Conservation (phyloP, 2,329 filamentous ascomycete genomes). For the Colletotrichum sp. region DNA sequence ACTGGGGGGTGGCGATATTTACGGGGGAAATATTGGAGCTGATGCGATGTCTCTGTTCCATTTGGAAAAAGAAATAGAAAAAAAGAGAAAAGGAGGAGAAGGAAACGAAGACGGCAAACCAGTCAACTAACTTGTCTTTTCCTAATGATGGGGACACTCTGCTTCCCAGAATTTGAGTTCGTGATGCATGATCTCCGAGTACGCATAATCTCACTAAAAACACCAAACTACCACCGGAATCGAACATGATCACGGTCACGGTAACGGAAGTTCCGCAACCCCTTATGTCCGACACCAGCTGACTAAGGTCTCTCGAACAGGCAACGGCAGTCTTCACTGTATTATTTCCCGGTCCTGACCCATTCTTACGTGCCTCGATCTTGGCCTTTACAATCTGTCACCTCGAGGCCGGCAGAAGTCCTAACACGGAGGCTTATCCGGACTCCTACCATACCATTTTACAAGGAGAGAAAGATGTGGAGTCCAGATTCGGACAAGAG, state of each 20-base stretch:
- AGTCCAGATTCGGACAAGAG: neutral
- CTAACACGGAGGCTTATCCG: neutral
- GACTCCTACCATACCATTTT: neutral
- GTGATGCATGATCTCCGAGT: too few relatives aligned
- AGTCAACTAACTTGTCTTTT: too few relatives aligned
- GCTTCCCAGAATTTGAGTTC: accelerated
- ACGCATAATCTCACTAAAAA: neutral
- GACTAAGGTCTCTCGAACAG: accelerated
- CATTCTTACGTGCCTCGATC: neutral
- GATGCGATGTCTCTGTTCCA: too few relatives aligned
- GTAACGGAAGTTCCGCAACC: neutral
- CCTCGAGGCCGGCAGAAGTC: neutral
- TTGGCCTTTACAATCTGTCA: neutral
- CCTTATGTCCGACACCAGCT: neutral
- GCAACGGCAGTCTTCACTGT: accelerated
- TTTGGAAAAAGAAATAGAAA: too few relatives aligned
- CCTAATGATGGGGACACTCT: accelerated
- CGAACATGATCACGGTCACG: neutral
- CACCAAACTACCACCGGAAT: neutral
- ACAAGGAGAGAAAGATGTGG: neutral
- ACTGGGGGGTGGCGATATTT: too few relatives aligned
- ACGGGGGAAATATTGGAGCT: accelerated
- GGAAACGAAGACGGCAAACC: too few relatives aligned
- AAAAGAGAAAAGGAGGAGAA: too few relatives aligned
- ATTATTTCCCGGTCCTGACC: accelerated